These are phyloP conservation scores for Inonotus obliquus DNA, from an alignment of 1,284 basidiomycete genomes.

Conservation along the genomic window DNA sequence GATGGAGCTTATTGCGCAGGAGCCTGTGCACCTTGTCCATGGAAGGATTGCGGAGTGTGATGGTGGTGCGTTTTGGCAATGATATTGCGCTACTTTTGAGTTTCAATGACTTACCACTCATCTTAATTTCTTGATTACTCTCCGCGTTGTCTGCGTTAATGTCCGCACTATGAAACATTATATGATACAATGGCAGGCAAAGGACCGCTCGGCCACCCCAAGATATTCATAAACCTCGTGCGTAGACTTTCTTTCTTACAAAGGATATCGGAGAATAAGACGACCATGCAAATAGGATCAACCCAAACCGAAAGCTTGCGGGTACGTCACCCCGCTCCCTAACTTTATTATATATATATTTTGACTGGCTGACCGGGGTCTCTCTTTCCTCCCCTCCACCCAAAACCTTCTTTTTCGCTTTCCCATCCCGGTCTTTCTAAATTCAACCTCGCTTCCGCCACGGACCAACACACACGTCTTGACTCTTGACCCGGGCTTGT, in stretches of 20 bases:
- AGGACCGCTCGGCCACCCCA: constrained; percentile 95
- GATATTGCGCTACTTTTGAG: no score
- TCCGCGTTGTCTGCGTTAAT: not conserved
- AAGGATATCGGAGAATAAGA: no score
- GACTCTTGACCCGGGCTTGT: not conserved
- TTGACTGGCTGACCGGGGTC: constrained; percentile 8
- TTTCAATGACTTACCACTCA: no score
- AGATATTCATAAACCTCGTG: constrained; percentile 94
- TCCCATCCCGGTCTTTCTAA: constrained; percentile 18
- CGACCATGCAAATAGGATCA: no score
- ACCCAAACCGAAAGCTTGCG: constrained; percentile 70
- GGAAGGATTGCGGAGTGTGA: constrained; percentile 88
- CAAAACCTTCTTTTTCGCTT: constrained; percentile 16
- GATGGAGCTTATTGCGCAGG: constrained; percentile 83
- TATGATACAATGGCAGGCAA: constrained; percentile 68
- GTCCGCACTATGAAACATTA: no score
- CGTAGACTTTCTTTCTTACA: constrained; percentile 28
- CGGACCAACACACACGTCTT: not conserved
- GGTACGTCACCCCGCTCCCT: constrained; percentile 44
- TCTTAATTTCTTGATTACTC: constrained; percentile 1
- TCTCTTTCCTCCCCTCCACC: constrained; percentile 9
- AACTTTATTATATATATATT: constrained; percentile 14
- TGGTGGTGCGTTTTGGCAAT: constrained; percentile 65
- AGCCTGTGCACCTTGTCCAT: constrained; percentile 79
- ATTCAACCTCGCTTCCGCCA: not conserved